These are phyloP conservation scores for Smittium culicis DNA, from an alignment of 371 early-diverging fungal genomes.

Conservation along the genomic window DNA sequence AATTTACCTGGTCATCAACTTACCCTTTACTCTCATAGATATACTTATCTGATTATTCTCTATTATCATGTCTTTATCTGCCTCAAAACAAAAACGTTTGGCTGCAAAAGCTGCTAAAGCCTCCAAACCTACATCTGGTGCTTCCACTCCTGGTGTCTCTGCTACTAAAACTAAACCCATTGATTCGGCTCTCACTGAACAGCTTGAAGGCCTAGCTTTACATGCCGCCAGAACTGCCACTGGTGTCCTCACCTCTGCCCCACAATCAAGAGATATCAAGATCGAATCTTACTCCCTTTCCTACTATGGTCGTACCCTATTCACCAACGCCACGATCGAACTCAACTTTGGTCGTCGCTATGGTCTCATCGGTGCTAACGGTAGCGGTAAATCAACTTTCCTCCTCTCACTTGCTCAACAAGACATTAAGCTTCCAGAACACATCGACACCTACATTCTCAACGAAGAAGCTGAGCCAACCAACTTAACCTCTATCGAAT, in stretches of 20 bases:
- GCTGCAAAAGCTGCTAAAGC: conserved; percentile 56
- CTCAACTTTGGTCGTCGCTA: conserved; percentile 95
- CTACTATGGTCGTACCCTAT: conserved; percentile 82
- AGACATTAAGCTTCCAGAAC: conserved; percentile 91
- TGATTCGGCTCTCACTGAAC: conserved; percentile 17
- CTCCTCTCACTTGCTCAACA: conserved; percentile 82
- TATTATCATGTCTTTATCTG: conserved; percentile 37
- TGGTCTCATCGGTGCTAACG: conserved; percentile 94
- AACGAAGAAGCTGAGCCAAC: conserved; percentile 91
- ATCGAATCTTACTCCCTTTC: conserved; percentile 87
- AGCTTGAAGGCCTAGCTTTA: conserved; percentile 31
- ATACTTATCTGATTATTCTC: too few species aligned
- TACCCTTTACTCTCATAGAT: too few species aligned
- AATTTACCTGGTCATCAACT: too few species aligned
- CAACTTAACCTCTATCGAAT: conserved; percentile 76
- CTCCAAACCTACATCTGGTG: conserved; percentile 22
- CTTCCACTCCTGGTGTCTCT: conserved; percentile 12
- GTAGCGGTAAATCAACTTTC: conserved; percentile 97
- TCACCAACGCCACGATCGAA: conserved; percentile 87
- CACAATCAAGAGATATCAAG: conserved; percentile 85
- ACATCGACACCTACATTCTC: conserved; percentile 90
- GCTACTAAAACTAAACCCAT: background rate
- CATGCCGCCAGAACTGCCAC: conserved; percentile 61
- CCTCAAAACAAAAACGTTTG: conserved; percentile 68
- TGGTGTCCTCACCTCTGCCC: conserved; percentile 88